phyloP scores from a whole-genome alignment of 257 asterid species.

The Nicotiana otophora region DNA sequence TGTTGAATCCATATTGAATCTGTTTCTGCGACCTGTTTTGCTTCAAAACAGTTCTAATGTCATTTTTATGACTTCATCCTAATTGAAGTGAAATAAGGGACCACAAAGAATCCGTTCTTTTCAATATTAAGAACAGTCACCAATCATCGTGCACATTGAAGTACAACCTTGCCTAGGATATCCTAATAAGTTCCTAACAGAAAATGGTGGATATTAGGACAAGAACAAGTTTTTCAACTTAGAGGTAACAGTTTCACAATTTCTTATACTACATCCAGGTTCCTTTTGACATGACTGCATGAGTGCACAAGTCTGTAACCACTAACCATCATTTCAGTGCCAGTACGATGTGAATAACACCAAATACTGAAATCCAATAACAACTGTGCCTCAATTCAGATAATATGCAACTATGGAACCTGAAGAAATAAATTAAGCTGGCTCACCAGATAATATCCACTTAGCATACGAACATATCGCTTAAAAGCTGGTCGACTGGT shows the following conservation, averaged over 20 bases:
- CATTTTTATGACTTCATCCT: neutral
- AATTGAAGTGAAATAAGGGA: neutral
- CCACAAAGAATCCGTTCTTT: neutral
- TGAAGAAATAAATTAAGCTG: neutral
- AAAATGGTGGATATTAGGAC: neutral
- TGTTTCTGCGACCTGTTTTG: neutral
- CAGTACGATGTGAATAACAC: neutral
- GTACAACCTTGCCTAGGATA: neutral
- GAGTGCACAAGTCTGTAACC: neutral
- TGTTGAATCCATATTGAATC: neutral
- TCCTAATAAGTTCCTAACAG: neutral
- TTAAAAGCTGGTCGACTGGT: constrained; percentile 86
- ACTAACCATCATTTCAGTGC: neutral
- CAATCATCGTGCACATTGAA: neutral
- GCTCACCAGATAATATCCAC: constrained; percentile 75
- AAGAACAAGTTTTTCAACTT: neutral
- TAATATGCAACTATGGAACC: neutral
- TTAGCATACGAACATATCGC: constrained; percentile 58
- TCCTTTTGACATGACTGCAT: neutral
- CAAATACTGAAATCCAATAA: neutral
- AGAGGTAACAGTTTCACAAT: neutral
- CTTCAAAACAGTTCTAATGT: neutral
- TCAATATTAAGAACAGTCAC: neutral
- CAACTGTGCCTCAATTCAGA: no score
- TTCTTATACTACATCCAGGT: neutral